Evolutionary conservation across 2,329 filamentous ascomycete species (phyloP).

Genomic region (Colletotrichum echinochloae): DNA sequence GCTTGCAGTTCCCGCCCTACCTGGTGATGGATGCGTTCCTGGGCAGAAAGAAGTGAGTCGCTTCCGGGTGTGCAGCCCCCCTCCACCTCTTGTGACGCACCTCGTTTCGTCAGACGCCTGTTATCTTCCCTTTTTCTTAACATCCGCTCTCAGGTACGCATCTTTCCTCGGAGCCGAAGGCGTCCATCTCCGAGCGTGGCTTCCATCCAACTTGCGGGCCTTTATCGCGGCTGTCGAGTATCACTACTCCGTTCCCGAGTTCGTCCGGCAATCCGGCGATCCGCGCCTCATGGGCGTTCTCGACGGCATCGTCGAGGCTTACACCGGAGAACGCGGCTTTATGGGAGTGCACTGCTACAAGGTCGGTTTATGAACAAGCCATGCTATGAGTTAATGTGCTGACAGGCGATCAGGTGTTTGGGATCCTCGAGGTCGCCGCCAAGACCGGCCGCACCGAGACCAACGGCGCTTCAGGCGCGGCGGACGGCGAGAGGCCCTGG

Average conservation of each 20-base stretch:
- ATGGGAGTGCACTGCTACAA: slow-evolving; percentile 68
- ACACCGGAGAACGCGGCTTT: slow-evolving; percentile 66
- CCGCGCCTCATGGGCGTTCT: slow-evolving; percentile 63
- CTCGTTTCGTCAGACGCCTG: not conserved
- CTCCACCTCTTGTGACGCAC: not conserved
- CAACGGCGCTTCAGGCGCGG: slow-evolving; percentile 61
- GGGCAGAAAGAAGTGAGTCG: slow-evolving; percentile 56
- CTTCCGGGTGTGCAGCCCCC: accelerated
- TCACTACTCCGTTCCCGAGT: slow-evolving; percentile 65
- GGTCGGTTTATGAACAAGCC: too few relatives aligned
- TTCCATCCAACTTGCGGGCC: slow-evolving; percentile 64
- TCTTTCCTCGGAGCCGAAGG: slow-evolving; percentile 66
- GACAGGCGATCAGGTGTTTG: too few relatives aligned
- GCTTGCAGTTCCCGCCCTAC: slow-evolving; percentile 64
- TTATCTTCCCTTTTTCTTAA: not conserved
- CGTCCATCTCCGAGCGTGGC: slow-evolving; percentile 64
- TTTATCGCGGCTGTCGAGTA: slow-evolving; percentile 68
- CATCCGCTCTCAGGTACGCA: slow-evolving; percentile 48
- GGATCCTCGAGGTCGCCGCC: slow-evolving; percentile 65
- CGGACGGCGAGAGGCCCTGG: slow-evolving; percentile 58
- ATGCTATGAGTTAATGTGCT: too few relatives aligned
- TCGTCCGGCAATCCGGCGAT: slow-evolving; percentile 62
- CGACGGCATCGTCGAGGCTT: slow-evolving; percentile 66
- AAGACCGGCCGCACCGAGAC: slow-evolving; percentile 66
- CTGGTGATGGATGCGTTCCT: slow-evolving; percentile 68